phyloP scores from a whole-genome alignment of 805 yeast genomes.

The Candida rishiriensis region DNA sequence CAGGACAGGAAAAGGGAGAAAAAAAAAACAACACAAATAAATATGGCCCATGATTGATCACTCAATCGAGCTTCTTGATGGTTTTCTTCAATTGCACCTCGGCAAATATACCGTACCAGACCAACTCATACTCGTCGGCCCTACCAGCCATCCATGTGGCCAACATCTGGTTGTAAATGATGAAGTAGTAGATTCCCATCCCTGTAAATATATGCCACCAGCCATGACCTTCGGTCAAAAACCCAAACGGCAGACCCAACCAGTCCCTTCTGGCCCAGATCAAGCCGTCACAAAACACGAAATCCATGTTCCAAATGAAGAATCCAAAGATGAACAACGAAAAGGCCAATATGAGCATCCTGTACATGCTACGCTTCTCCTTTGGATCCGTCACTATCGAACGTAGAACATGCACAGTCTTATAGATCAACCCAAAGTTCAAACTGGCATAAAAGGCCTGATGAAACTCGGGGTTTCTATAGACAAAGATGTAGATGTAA shows the following conservation, averaged over 20 bases:
- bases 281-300: constrained; percentile 65
- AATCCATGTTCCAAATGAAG: constrained; percentile 84
- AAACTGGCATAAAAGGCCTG: constrained; percentile 79
- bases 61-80: constrained; percentile 1
- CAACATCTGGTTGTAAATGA: constrained; percentile 73
- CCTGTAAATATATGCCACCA: constrained; percentile 97
- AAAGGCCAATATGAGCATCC: constrained; percentile 26
- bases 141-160: constrained; percentile 59
- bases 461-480: constrained; percentile 82
- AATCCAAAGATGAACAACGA: constrained; percentile 65
- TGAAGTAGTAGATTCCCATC: constrained; percentile 79
- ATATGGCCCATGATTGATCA: too few relatives aligned
- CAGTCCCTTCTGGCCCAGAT: constrained; percentile 49
- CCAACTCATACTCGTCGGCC: constrained; percentile 51
- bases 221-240: constrained; percentile 85
- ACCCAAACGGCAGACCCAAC: constrained; percentile 80
- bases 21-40: neutral
- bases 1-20: neutral
- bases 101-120: constrained; percentile 54
- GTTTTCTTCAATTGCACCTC: constrained; percentile 34
- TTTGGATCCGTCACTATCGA: constrained; percentile 17
- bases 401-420: constrained; percentile 36
- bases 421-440: constrained; percentile 66
- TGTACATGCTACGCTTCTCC: constrained; percentile 21
- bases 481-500: constrained; percentile 56